Evolutionary conservation across 2,329 filamentous ascomycete species (phyloP).

Genomic region (Colletotrichum higginsianum): DNA sequence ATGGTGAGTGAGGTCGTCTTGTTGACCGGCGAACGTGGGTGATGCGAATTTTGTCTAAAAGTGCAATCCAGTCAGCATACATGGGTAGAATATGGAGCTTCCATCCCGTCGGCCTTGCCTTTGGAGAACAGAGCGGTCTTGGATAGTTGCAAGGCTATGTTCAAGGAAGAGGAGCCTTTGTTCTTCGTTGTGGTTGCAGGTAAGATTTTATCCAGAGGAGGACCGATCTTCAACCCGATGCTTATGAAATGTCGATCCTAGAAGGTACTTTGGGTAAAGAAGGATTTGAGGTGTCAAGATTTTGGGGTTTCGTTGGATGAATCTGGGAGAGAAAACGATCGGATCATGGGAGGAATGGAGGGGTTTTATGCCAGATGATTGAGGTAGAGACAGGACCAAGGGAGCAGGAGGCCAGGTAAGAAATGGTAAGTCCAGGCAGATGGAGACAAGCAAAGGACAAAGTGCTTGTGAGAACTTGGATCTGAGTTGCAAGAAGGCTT

Average conservation of each 20-base stretch:
- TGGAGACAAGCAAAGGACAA: too few relatives aligned
- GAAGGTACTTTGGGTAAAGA: background rate
- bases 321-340: background rate
- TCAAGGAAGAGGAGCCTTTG: background rate
- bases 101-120: background rate
- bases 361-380: background rate
- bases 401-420: background rate
- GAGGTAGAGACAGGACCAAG: background rate
- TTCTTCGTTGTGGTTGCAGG: background rate
- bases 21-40: background rate
- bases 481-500: too few relatives aligned
- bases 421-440: background rate
- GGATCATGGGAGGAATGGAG: background rate
- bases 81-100: too few relatives aligned
- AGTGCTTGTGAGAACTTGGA: too few relatives aligned
- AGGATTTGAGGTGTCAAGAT: background rate
- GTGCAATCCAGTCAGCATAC: too few relatives aligned
- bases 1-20: background rate
- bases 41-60: background rate
- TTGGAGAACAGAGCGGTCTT: background rate
- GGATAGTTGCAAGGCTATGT: background rate
- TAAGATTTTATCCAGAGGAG: background rate
- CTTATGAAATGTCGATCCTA: background rate
- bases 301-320: background rate
- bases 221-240: background rate